phyloP scores from a whole-genome alignment of 2,329 filamentous ascomycete species.

The Cladophialophora yegresii region DNA sequence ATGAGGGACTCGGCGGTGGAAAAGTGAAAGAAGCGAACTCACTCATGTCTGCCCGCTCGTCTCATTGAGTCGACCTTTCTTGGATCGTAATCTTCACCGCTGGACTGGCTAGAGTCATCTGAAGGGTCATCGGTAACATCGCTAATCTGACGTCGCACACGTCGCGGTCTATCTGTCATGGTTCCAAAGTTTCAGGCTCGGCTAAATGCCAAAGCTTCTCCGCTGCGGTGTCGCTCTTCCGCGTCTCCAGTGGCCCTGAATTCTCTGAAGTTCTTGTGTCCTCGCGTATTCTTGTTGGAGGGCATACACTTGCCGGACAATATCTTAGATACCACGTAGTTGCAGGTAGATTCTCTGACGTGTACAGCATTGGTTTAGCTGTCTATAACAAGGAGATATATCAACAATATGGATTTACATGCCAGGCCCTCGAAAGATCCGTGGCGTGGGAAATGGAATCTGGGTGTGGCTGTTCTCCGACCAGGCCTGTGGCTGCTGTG shows the following conservation, averaged over 20 bases:
- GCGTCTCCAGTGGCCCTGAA: conserved; percentile 23
- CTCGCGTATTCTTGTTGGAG: conserved; percentile 4
- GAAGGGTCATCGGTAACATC: conserved; percentile 36
- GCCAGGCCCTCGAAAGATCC: background rate
- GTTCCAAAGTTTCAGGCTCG: conserved; percentile 22
- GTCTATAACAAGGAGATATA: conserved; percentile 1
- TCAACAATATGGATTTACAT: background rate
- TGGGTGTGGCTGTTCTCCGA: conserved; percentile 8
- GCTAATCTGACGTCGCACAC: conserved; percentile 37
- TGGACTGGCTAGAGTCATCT: conserved; percentile 33
- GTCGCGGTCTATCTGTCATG: conserved; percentile 36
- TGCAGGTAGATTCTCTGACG: background rate
- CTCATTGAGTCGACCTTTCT: conserved; percentile 33
- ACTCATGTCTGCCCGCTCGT: conserved; percentile 36
- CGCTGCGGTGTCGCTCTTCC: conserved; percentile 16
- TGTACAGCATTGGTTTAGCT: background rate
- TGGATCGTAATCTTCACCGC: conserved; percentile 35
- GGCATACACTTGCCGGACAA: background rate
- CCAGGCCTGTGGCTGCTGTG: conserved; percentile 4
- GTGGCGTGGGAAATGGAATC: conserved; percentile 4
- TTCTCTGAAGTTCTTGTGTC: conserved; percentile 25
- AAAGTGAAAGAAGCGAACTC: conserved; percentile 20
- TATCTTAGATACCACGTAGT: background rate
- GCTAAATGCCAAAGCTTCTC: conserved; percentile 22
- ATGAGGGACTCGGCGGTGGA: background rate